These are phyloP conservation scores for Annulohypoxylon maeteangense DNA, from an alignment of 495 filamentous ascomycete species.

Conservation along the genomic window DNA sequence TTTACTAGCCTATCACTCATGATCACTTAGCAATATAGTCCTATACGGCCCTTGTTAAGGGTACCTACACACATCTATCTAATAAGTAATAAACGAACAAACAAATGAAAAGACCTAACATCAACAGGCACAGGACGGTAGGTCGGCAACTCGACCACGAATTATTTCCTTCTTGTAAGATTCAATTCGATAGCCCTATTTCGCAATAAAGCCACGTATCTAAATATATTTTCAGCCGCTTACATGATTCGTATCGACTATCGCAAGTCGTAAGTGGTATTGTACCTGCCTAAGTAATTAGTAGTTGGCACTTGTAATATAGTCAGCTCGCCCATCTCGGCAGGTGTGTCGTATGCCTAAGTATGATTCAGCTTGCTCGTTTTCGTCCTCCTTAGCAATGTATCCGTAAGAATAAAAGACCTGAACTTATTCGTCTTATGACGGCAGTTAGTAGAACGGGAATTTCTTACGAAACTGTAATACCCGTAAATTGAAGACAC, in stretches of 20 bases:
- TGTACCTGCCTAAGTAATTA: background rate
- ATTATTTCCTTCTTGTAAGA: background rate
- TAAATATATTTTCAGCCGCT: conserved; percentile 16
- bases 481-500: no score
- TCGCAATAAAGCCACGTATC: conserved; percentile 24
- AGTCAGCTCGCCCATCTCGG: conserved; percentile 4
- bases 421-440: background rate
- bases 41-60: background rate
- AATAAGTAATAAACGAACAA: background rate
- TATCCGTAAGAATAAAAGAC: background rate
- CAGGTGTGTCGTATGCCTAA: background rate
- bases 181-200: background rate
- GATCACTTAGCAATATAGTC: background rate
- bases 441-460: background rate
- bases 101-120: background rate
- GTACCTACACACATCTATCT: background rate
- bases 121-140: no score
- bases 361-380: background rate
- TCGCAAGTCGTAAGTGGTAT: background rate
- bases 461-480: background rate
- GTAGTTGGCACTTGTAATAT: background rate
- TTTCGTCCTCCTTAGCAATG: background rate
- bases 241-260: conserved; percentile 19
- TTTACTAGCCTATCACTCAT: background rate
- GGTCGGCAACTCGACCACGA: background rate